Base-by-base conservation (phyloP, 108 stramenopile species). In the Conticribra weissflogii region DNA sequence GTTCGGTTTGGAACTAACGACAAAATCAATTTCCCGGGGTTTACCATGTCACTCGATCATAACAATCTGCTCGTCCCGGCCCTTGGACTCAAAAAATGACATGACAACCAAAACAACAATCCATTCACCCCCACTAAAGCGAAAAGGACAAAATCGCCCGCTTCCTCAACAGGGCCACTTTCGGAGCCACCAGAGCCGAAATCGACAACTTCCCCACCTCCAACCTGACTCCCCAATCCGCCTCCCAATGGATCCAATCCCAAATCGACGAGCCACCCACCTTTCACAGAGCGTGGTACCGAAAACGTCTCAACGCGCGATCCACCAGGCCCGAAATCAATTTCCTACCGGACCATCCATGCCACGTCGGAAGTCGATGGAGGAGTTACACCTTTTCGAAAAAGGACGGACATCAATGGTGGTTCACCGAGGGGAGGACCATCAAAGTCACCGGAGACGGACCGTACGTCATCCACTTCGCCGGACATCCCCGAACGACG, bases 101-200 rank as follows among this genome's bases (percentile, higher is more conserved):
- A n/a, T n/a, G n/a, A n/a, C n/a, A n/a, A n/a, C 12, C 36, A 41
- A 9, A 41, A 9, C 12, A 5, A 41, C 12, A 9, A 9, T 41
- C 12, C 12, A 9, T 12, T 41, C 36, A 9, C 36, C 12, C 36
- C 36, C 12, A 9, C 12, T 41, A 9, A 5, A 45, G 52, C 14
- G 44, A 64, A 23, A 34, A 65, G 21, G 74, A 58, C 28, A 71
- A 78, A 36, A 66, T 75, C 9, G 82, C 85, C 3, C 51, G 89
- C 0, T 85, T 88, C 54, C 72, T 91, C 45, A 74, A 82, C 41
- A 76, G 75, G 61, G 76, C 87, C 9, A 86, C 89, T 31, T 91
- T 91, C 67, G 89, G 89, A 8, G 32, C 81, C 7, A 76, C 75
- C 17, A 56, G 54, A 2, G 60, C 25, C 19, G 64, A 69, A 2